Percentiles rank a stretch among this genome's conserved stretches.
These are phyloP conservation scores for Talaromyces rugulosus DNA, from an alignment of 2,329 filamentous ascomycete genomes.

Conservation along the genomic window DNA sequence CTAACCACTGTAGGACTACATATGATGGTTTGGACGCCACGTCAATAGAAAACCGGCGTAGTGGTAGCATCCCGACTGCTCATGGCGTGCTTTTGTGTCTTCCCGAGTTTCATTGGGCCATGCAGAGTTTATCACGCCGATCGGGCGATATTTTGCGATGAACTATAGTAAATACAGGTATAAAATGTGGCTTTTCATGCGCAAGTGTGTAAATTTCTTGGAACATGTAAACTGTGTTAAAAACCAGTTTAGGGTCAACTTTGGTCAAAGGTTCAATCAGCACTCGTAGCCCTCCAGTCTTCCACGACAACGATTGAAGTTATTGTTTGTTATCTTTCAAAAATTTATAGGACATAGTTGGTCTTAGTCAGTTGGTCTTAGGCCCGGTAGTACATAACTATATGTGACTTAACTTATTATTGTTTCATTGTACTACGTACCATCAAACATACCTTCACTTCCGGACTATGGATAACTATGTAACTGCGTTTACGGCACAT, in stretches of 20 bases:
- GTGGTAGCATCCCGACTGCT: not conserved
- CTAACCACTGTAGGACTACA: not conserved
- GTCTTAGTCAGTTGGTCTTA: too few species aligned
- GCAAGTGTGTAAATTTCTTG: not conserved
- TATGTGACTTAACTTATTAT: too few species aligned
- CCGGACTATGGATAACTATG: slow-evolving; percentile 14
- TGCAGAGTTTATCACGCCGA: not conserved
- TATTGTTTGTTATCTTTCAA: too few species aligned
- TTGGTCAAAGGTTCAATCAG: too few species aligned
- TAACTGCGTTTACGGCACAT: slow-evolving; percentile 7
- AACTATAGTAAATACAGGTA: not conserved
- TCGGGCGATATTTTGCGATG: not conserved
- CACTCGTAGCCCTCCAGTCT: too few species aligned
- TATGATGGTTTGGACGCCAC: not conserved
- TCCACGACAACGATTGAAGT: not conserved
- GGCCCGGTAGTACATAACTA: too few species aligned
- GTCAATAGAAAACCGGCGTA: not conserved
- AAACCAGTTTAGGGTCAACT: too few species aligned
- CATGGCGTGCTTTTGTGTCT: not conserved
- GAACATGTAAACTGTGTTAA: not conserved
- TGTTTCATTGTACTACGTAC: too few species aligned
- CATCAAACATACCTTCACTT: not conserved
- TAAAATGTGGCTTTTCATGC: too few species aligned
- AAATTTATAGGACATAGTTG: too few species aligned
- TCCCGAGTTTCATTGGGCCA: not conserved